A percentile compares a stretch with the other conserved stretches of the same genome.
phyloP scores from a whole-genome alignment of 805 yeast genomes.

The Scheffersomyces stipitis region DNA sequence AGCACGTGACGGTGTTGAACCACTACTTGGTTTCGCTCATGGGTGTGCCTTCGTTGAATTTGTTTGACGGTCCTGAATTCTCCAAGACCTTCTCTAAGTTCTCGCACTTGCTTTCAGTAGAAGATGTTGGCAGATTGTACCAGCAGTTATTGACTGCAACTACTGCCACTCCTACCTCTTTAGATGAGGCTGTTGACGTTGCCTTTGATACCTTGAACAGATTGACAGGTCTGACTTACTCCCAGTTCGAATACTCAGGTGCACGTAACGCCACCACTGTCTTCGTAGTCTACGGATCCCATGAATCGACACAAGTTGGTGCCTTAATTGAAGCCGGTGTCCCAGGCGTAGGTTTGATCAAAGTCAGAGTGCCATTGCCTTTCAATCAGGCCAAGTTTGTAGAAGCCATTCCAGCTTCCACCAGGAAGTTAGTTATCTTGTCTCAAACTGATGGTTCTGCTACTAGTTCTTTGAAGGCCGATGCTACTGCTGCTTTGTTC shows the following conservation, averaged over 20 bases:
- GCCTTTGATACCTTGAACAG: conserved; percentile 54
- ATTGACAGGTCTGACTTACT: conserved; percentile 52
- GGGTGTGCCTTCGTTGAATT: conserved; percentile 61
- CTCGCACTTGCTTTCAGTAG: conserved; percentile 44
- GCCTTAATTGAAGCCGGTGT: conserved; percentile 37
- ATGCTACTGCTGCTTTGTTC: conserved; percentile 71
- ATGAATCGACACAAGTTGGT: conserved; percentile 57
- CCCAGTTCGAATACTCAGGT: conserved; percentile 73
- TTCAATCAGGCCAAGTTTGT: conserved; percentile 66
- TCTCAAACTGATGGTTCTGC: conserved; percentile 48
- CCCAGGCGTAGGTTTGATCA: conserved; percentile 59
- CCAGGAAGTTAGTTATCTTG: conserved; percentile 64
- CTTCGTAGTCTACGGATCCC: conserved; percentile 79
- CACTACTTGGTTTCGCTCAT: conserved; percentile 53
- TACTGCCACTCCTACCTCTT: conserved; percentile 19
- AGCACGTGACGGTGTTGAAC: conserved; percentile 64
- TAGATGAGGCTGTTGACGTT: conserved; percentile 39
- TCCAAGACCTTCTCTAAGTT: conserved; percentile 50
- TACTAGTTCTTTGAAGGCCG: conserved; percentile 59
- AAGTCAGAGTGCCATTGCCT: conserved; percentile 78
- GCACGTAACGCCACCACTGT: conserved; percentile 61
- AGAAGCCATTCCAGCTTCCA: conserved; percentile 54
- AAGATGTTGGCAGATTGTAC: conserved; percentile 39
- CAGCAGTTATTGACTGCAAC: conserved; percentile 31
- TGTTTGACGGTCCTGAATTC: conserved; percentile 78